A percentile compares a stretch with the other conserved stretches of the same genome.
These are phyloP conservation scores for Cladosporium austrohemisphaericum DNA, from an alignment of 2,329 filamentous ascomycete genomes.

Conservation along the genomic window DNA sequence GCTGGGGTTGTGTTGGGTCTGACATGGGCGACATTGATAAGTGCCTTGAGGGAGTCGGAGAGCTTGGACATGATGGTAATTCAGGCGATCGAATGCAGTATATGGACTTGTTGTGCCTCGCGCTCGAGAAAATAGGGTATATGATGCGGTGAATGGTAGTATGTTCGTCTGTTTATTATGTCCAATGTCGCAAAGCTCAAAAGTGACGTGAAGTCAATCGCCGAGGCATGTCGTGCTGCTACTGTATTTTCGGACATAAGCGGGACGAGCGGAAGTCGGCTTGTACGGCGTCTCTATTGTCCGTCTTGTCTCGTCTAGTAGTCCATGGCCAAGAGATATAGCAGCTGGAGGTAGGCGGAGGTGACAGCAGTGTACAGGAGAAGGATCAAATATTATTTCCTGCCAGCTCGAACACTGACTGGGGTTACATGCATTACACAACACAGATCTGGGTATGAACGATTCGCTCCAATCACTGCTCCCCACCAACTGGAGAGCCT, in stretches of 20 bases:
- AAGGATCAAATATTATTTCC: slow-evolving; percentile 12
- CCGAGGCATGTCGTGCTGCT: slow-evolving; percentile 6
- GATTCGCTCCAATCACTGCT: slow-evolving; percentile 9
- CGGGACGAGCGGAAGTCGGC: not conserved
- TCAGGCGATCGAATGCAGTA: not conserved
- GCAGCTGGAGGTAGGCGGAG: not conserved
- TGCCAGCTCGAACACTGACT: slow-evolving; percentile 4
- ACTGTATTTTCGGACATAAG: not conserved
- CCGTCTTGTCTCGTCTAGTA: not conserved
- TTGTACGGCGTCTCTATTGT: slow-evolving; percentile 3
- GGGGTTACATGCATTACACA: slow-evolving; percentile 15
- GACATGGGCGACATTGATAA: slow-evolving; percentile 68
- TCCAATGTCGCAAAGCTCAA: not conserved
- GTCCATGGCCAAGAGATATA: not conserved
- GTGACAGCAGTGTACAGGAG: not conserved
- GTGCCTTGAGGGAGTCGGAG: slow-evolving; percentile 65
- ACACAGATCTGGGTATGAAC: slow-evolving; percentile 16
- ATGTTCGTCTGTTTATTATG: not conserved
- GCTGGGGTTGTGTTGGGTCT: slow-evolving; percentile 63
- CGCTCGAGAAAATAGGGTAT: too few relatives aligned
- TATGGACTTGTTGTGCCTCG: too few relatives aligned
- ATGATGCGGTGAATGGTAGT: not conserved
- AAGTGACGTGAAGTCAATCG: slow-evolving; percentile 16
- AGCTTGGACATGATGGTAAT: slow-evolving; percentile 63
- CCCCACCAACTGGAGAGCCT: not conserved